These are phyloP conservation scores for Brachypodium distachyon DNA, from an alignment of 202 grass and related monocot species.

Conservation along the genomic window DNA sequence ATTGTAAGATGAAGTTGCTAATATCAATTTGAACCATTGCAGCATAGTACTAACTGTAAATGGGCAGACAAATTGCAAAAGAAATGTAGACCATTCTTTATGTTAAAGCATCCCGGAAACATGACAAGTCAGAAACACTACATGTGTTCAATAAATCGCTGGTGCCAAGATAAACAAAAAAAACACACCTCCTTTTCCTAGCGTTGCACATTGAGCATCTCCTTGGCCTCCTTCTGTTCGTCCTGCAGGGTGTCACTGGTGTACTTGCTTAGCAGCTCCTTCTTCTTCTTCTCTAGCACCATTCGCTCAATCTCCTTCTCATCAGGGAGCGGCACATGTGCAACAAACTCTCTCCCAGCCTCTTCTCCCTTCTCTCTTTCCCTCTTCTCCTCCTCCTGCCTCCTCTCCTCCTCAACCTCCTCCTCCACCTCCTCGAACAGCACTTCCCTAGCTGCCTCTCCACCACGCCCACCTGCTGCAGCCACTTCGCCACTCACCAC, in stretches of 20 bases:
- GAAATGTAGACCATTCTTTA: background rate
- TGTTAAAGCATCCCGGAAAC: background rate
- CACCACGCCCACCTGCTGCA: conserved; percentile 20
- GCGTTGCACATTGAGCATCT: conserved; percentile 84
- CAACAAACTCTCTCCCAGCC: conserved; percentile 66
- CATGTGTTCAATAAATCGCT: background rate
- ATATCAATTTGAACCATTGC: background rate
- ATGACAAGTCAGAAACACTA: conserved; percentile 7
- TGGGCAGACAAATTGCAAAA: background rate
- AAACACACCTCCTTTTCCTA: conserved; percentile 34
- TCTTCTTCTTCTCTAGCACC: conserved; percentile 91
- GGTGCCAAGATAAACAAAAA: conserved; percentile 7
- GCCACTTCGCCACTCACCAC: conserved; percentile 80
- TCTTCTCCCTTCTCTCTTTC: conserved; percentile 53
- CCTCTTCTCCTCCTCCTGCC: conserved; percentile 48
- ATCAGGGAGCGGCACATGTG: conserved; percentile 77
- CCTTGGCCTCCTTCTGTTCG: conserved; percentile 83
- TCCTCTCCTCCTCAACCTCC: conserved; percentile 89
- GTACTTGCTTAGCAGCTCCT: conserved; percentile 87
- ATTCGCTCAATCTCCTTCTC: conserved; percentile 89
- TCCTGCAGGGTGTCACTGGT: conserved; percentile 56
- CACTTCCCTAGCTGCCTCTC: conserved; percentile 47
- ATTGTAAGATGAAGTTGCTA: background rate
- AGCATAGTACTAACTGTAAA: conserved; percentile 1
- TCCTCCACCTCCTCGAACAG: conserved; percentile 91